These are phyloP conservation scores for Penicillium sp. DNA, from an alignment of 2,329 filamentous ascomycete genomes.

Conservation along the genomic window DNA sequence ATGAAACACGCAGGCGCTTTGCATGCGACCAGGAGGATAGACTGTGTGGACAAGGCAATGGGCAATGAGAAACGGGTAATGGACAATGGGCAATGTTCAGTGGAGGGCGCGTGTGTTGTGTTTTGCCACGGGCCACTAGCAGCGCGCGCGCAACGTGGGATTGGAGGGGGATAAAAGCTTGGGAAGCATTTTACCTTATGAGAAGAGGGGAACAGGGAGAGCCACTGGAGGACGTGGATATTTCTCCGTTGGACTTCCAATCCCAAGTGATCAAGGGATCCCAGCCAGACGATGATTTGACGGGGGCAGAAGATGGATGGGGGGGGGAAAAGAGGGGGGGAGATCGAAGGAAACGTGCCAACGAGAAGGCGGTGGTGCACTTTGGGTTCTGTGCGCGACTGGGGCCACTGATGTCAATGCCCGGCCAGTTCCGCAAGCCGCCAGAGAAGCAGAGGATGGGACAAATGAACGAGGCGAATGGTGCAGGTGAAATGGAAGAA, in stretches of 20 bases:
- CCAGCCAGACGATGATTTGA: constrained; percentile 22
- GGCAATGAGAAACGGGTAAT: neutral
- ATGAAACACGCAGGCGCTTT: constrained; percentile 13
- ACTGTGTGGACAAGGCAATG: neutral
- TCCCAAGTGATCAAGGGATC: constrained; percentile 24
- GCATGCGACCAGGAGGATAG: constrained; percentile 12
- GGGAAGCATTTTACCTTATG: neutral
- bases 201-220: constrained; percentile 6
- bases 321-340: constrained; percentile 11
- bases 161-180: constrained; percentile 22
- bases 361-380: constrained; percentile 19
- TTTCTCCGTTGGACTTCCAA: constrained; percentile 19
- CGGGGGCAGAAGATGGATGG: constrained; percentile 12
- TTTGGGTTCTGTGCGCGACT: constrained; percentile 4
- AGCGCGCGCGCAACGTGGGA: constrained; percentile 26
- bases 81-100: neutral
- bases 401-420: constrained; percentile 7
- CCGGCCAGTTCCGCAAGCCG: constrained; percentile 15
- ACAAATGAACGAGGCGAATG: neutral
- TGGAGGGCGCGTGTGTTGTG: constrained; percentile 24
- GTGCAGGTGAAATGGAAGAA: neutral
- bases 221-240: constrained; percentile 11
- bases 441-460: neutral
- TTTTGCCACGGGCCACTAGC: constrained; percentile 23
- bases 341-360: constrained; percentile 20